These are phyloP conservation scores for Russula lepida DNA, from an alignment of 768 basidiomycete genomes.

Conservation along the genomic window DNA sequence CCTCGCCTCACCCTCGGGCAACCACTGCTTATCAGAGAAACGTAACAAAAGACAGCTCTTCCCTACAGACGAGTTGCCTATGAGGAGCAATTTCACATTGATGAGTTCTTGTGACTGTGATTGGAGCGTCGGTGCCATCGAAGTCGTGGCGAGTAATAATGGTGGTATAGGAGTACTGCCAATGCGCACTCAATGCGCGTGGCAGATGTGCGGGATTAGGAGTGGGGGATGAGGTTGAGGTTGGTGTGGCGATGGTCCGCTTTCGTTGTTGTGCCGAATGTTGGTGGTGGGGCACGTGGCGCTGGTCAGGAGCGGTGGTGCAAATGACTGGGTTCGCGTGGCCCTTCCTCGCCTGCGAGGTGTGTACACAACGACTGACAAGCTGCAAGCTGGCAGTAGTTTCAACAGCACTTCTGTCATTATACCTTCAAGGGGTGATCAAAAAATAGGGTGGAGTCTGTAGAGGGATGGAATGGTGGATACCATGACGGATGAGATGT, in stretches of 20 bases:
- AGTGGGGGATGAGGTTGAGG: background rate
- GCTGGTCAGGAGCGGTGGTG: background rate
- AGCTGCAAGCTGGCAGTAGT: too few relatives aligned
- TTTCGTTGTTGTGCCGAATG: background rate
- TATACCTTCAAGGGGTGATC: background rate
- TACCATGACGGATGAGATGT: too few relatives aligned
- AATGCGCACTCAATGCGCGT: too few relatives aligned
- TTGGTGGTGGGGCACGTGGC: too few relatives aligned
- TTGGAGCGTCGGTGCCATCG: conserved; percentile 6
- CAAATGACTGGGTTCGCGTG: background rate
- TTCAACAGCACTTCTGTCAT: too few relatives aligned
- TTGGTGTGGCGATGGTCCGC: background rate
- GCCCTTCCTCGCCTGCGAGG: background rate
- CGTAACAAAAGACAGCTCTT: conserved; percentile 85
- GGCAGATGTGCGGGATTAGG: background rate
- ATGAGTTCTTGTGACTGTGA: conserved; percentile 24
- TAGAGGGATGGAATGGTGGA: background rate
- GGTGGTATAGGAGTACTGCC: too few relatives aligned
- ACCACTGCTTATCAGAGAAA: conserved; percentile 96
- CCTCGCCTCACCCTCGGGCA: conserved; percentile 82
- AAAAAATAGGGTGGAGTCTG: background rate
- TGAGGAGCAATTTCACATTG: conserved; percentile 77
- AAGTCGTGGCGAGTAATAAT: too few relatives aligned
- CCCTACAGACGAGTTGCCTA: conserved; percentile 86
- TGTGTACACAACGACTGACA: too few relatives aligned